Evolutionary conservation across 768 basidiomycete genomes (phyloP), one percentile per base, ranked within the genome.

Genomic region (Inosperma sp.): DNA sequence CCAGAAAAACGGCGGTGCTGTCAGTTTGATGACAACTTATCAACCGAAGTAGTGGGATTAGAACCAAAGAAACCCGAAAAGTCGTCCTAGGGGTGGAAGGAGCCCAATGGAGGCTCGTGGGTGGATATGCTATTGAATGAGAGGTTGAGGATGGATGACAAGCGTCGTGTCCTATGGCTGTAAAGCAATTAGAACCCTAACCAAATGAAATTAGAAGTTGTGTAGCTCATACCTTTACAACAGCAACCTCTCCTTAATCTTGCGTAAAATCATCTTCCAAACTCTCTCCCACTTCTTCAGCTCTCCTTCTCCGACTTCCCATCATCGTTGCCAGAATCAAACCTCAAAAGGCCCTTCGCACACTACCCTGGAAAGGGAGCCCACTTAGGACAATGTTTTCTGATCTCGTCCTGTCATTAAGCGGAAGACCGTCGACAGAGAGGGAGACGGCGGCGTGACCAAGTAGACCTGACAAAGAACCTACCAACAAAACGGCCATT

Each of bases 401-500:
- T 3, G 54, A 4, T 54, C 55, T 2, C 49, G 55, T 22, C 57
- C 36, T 31, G 10, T 67, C 69, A 34, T 71, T 64, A 29, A 81
- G 62, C 10, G 83, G 82, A 44, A 90, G 63, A 0, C 88, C 88
- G 21, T 77, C 66, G 2, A 90, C 75, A 27, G 73, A 65, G 14
- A 82, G 74, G 0, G 69, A 70, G 1, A 89, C 85, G 25, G 80
- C 80, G 2, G 82, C 82, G 12, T 72, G 71, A 7, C 88, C 88
- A 34, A 75, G 62, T 7, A 90, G 72, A 5, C 87, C 88, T 5
- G 87, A 88, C 1, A 80, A 57, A 0, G 87, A 87, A 2, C 86
- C 86, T 16, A 75, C 68, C 2, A 74, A 31, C n/a, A 31, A 8
- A 31, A 41, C 30, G 50, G 6, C 23, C 17, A 37, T 35, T 50